These are phyloP conservation scores for Ceratocystis albifundus DNA, from an alignment of 2,329 filamentous ascomycete genomes.

Conservation along the genomic window DNA sequence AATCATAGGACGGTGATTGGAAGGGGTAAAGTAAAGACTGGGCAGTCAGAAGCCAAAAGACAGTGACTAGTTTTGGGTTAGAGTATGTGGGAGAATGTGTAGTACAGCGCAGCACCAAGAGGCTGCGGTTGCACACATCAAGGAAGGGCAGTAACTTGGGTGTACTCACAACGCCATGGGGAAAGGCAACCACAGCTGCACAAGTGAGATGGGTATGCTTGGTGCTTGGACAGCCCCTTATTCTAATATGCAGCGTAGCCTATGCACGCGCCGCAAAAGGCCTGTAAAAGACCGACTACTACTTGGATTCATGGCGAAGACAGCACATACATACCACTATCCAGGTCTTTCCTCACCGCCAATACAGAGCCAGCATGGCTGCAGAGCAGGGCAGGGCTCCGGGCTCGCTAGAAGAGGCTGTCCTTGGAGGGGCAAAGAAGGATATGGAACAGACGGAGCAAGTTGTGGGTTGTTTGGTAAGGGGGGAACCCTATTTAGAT, in stretches of 20 bases:
- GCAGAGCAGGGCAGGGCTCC: background rate
- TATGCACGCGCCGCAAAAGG: background rate
- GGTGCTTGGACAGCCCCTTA: background rate
- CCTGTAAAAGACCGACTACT: background rate
- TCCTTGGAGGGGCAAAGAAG: background rate
- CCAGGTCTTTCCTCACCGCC: background rate
- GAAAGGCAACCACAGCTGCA: too few relatives aligned
- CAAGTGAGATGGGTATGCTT: too few relatives aligned
- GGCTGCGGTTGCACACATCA: too few relatives aligned
- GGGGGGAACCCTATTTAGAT: background rate
- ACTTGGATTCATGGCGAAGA: background rate
- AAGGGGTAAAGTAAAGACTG: background rate
- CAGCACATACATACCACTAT: background rate
- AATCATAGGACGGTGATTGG: background rate
- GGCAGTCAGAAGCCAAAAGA: background rate
- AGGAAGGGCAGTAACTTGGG: too few relatives aligned
- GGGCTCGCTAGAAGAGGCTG: background rate
- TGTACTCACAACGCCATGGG: too few relatives aligned
- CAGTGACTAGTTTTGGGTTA: background rate
- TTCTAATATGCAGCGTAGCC: background rate
- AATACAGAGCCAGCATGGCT: background rate
- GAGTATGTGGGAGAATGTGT: background rate
- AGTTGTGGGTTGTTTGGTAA: background rate
- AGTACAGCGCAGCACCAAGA: background rate
- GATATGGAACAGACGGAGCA: background rate